Percentiles rank a stretch among this genome's conserved stretches.
Evolutionary conservation across 1,139 yeast genomes (phyloP).

Genomic region (Pichia sp.): DNA sequence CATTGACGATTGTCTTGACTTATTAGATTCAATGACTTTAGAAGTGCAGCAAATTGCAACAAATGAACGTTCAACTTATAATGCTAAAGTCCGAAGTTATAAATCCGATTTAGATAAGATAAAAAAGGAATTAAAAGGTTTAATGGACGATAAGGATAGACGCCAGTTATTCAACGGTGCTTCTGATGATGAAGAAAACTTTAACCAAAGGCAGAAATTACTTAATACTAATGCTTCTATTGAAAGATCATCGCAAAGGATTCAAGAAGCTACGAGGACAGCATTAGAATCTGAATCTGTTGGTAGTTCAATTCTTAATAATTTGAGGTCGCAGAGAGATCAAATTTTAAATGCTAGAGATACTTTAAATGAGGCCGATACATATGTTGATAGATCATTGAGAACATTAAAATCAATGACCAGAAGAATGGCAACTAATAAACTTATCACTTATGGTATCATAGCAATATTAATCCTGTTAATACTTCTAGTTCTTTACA

Average conservation of each 20-base stretch:
- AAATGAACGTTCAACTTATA: slow-evolving; percentile 57
- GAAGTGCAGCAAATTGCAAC: slow-evolving; percentile 80
- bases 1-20: slow-evolving; percentile 71
- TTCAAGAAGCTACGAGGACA: slow-evolving; percentile 80
- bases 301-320: slow-evolving; percentile 87
- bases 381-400: slow-evolving; percentile 84
- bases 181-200: slow-evolving; percentile 41
- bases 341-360: slow-evolving; percentile 76
- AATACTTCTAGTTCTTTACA: slow-evolving; percentile 77
- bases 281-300: slow-evolving; percentile 90
- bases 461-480: slow-evolving; percentile 80
- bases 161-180: slow-evolving; percentile 60
- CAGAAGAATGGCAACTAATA: slow-evolving; percentile 89
- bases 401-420: slow-evolving; percentile 89
- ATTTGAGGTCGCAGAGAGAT: slow-evolving; percentile 87
- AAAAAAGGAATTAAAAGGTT: slow-evolving; percentile 45
- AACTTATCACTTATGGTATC: slow-evolving; percentile 89
- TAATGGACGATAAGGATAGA: slow-evolving; percentile 60
- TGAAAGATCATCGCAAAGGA: slow-evolving; percentile 75
- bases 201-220: slow-evolving; percentile 75
- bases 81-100: slow-evolving; percentile 65
- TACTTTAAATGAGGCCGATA: slow-evolving; percentile 83
- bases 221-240: slow-evolving; percentile 73
- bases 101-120: slow-evolving; percentile 53
- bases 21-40: slow-evolving; percentile 71